These are phyloP conservation scores for Collybia sp. DNA, from an alignment of 768 basidiomycete genomes.

Conservation along the genomic window DNA sequence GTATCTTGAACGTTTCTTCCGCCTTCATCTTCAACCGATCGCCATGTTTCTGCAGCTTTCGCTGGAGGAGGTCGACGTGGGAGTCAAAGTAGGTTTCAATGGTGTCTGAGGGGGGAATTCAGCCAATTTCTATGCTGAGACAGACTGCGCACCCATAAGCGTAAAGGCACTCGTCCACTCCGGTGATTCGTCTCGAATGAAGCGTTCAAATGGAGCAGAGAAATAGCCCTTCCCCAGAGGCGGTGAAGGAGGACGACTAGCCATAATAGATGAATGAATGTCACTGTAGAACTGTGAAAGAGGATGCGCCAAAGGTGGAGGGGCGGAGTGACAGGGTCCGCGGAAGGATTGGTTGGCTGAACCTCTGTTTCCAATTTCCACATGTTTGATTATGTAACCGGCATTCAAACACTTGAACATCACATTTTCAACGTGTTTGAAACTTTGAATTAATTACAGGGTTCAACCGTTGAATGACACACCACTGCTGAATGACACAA, in stretches of 20 bases:
- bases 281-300: no score
- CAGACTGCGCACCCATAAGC: conserved; percentile 57
- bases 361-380: neutral
- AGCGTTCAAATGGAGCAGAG: conserved; percentile 67
- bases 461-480: no score
- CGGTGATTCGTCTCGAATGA: conserved; percentile 67
- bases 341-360: neutral
- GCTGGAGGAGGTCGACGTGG: conserved; percentile 76
- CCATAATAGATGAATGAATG: conserved; percentile 24
- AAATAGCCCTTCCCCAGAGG: conserved; percentile 49
- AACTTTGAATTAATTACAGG: no score
- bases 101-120: conserved; percentile 55
- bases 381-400: no score
- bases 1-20: conserved; percentile 74
- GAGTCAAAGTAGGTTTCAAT: conserved; percentile 96
- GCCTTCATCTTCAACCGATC: conserved; percentile 80
- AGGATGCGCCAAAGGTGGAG: neutral
- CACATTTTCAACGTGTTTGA: no score
- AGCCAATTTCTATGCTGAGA: conserved; percentile 19
- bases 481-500: no score
- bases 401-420: no score
- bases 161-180: conserved; percentile 84
- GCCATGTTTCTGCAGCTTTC: conserved; percentile 82
- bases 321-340: neutral
- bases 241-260: conserved; percentile 40